Evolutionary conservation across 768 basidiomycete species (phyloP).

Genomic region (Naganishia kalamii): DNA sequence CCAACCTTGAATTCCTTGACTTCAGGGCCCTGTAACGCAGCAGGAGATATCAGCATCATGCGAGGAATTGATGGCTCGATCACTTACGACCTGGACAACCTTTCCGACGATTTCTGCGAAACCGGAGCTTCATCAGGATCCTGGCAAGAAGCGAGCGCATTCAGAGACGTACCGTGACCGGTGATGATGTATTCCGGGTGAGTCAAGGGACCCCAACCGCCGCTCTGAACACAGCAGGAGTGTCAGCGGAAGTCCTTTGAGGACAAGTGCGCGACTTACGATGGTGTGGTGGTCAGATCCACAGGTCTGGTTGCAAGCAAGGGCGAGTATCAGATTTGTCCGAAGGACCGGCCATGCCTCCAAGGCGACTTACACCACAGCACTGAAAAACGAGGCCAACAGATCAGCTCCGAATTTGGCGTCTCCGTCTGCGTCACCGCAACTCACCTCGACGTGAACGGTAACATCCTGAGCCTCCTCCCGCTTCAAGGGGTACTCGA

Average conservation of each 20-base stretch:
- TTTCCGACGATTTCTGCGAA: slow-evolving; percentile 40
- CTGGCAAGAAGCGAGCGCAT: neutral
- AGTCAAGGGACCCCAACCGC: slow-evolving; percentile 44
- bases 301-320: neutral
- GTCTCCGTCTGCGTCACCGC: neutral
- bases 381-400: slow-evolving; percentile 12
- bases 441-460: slow-evolving; percentile 35
- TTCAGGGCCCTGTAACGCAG: slow-evolving; percentile 26
- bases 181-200: slow-evolving; percentile 34
- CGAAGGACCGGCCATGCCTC: neutral
- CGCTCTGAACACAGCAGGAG: slow-evolving; percentile 18
- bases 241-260: neutral
- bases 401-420: neutral
- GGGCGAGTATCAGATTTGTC: neutral
- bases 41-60: neutral
- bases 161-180: slow-evolving; percentile 30
- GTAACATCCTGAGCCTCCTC: slow-evolving; percentile 40
- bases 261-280: neutral
- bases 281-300: slow-evolving; percentile 44
- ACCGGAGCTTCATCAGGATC: neutral
- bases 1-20: slow-evolving; percentile 49
- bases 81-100: slow-evolving; percentile 37
- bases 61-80: neutral
- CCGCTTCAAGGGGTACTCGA: slow-evolving; percentile 43
- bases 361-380: slow-evolving; percentile 38